These are phyloP conservation scores for Phialophora tarda DNA, from an alignment of 2,329 filamentous ascomycete species.

Conservation along the genomic window DNA sequence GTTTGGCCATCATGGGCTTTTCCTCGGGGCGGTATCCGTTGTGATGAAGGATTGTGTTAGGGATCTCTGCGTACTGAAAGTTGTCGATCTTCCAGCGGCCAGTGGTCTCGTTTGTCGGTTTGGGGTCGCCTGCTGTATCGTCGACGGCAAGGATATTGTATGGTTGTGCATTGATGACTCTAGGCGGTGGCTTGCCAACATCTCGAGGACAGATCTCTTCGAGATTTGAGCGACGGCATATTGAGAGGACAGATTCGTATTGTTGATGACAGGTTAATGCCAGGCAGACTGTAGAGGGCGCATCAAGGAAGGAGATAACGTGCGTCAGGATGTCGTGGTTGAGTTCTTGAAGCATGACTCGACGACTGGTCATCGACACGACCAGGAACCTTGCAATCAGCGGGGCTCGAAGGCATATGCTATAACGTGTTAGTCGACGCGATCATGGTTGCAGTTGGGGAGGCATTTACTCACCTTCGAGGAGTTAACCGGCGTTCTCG, in stretches of 20 bases:
- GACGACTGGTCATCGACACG: not conserved
- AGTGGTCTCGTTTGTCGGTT: not conserved
- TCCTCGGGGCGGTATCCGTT: not conserved
- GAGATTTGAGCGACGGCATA: not conserved
- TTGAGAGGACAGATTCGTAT: not conserved
- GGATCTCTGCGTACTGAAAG: not conserved
- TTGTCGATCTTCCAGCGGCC: not conserved
- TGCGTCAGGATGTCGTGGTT: not conserved
- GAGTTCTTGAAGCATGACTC: not conserved
- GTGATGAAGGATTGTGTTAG: not conserved
- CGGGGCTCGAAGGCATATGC: not conserved
- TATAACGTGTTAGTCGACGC: not conserved
- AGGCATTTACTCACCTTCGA: not conserved
- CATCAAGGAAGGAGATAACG: constrained; percentile 1
- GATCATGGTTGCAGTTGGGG: not conserved
- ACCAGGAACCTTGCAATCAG: not conserved
- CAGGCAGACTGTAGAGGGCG: not conserved
- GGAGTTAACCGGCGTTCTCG: not conserved
- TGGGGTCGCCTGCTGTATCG: not conserved
- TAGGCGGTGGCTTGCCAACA: constrained; percentile 4
- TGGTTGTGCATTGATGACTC: not conserved
- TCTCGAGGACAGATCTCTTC: constrained; percentile 1
- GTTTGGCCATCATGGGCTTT: constrained; percentile 1
- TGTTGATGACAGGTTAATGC: not conserved
- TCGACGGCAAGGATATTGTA: not conserved